Base-by-base conservation (phyloP, 352 stramenopile species). In the Thraustochytrium sp. region DNA sequence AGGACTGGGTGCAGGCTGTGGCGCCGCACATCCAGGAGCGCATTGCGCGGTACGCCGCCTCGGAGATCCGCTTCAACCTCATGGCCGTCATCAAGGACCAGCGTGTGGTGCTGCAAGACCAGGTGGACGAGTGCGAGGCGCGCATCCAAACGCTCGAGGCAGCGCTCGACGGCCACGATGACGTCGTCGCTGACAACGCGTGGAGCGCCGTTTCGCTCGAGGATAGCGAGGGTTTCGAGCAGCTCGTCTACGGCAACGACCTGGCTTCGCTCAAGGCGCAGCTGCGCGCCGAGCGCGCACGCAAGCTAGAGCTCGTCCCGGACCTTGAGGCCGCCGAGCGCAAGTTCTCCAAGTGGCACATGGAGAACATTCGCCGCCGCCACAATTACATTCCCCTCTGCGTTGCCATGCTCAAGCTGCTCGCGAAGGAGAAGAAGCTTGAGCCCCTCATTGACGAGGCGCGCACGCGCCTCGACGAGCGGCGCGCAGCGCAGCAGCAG, bases 301-400 rank as follows among this genome's bases (percentile, higher is more conserved):
- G 73, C 37, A 85, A 88, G 34, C 78, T 85, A 49, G 61, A 89
- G 54, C 82, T 86, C 4, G 54, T 88, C 34, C 82, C 86, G 23
- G 87, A 92, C 59, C 86, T 93, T 23, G 96, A 96, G 86, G 89
- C 92, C 11, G 87, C 89, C 44, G 84, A 92, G 54, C 97, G 93
- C 92, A 87, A 86, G 75, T 73, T 88, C 34, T 11, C 40, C 34
- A 82, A 77, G 51, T 53, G 59, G 68, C 85, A 87, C 56, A 86
- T 93, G 55, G 96, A 98, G 88, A 96, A 98, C 87, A 86, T 89
- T 46, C 91, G 94, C 11, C 93, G 96, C 65, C 96, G 95, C 85
- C 94, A 98, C 90, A 98, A 98, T 86, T 99, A 98, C 88, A 91
- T 98, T 61, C 96, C 96, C 53, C 94, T 98, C 55, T 95, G 95